Conservation (phyloP, 331 rosid species). For the Erythrophleum ivorense region DNA sequence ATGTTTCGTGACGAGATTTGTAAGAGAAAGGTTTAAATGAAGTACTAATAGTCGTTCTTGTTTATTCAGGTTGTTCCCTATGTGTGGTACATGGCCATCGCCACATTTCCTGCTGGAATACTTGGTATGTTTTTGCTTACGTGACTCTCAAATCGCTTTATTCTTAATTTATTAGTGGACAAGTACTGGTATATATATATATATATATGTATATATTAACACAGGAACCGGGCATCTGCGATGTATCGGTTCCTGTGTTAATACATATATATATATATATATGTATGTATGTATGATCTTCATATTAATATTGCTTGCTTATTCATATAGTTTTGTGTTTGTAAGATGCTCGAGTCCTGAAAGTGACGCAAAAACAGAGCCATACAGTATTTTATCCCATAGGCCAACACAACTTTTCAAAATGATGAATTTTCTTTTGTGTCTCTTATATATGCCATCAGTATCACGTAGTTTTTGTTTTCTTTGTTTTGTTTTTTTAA, state of each 20-base stretch:
- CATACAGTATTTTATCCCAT: background rate
- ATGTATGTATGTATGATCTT: too few species aligned
- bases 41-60: slow-evolving; percentile 10
- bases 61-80: slow-evolving; percentile 72
- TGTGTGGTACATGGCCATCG: slow-evolving; percentile 96
- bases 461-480: background rate
- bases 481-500: background rate
- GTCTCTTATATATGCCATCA: background rate
- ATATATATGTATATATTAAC: too few species aligned
- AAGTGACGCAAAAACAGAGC: background rate
- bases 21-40: too few species aligned
- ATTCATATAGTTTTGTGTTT: background rate
- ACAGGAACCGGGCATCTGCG: too few species aligned
- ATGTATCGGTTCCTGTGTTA: too few species aligned
- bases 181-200: too few species aligned
- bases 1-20: background rate
- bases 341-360: background rate
- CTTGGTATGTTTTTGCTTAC: slow-evolving; percentile 56
- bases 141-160: background rate
- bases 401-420: background rate
- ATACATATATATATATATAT: too few species aligned
- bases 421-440: background rate
- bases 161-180: background rate
- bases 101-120: slow-evolving; percentile 92
- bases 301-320: background rate